phyloP scores from a whole-genome alignment of 495 filamentous ascomycete species.

The Tirmania nivea region DNA sequence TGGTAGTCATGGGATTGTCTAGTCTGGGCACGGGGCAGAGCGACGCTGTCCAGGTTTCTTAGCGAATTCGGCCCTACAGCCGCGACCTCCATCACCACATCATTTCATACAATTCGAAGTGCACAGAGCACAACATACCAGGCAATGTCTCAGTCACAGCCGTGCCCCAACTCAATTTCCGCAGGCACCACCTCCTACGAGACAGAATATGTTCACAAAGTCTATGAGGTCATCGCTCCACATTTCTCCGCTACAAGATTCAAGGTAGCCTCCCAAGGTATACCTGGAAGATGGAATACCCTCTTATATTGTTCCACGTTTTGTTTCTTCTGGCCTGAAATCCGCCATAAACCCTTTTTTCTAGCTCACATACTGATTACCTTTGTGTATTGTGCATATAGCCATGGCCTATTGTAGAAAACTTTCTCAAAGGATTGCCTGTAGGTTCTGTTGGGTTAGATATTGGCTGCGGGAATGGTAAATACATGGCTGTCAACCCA shows the following conservation, averaged over 20 bases:
- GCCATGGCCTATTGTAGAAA: constrained; percentile 84
- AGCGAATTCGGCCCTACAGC: too few species aligned
- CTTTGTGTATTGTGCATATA: constrained; percentile 14
- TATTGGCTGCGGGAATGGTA: constrained; percentile 89
- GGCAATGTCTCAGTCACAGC: neutral
- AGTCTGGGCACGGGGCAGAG: too few species aligned
- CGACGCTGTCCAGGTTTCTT: too few species aligned
- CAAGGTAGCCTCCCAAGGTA: constrained; percentile 34
- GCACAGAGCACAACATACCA: neutral
- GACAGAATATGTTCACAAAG: constrained; percentile 63
- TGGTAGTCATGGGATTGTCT: too few species aligned
- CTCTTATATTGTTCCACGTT: neutral
- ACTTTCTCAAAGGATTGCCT: constrained; percentile 44
- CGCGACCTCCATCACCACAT: too few species aligned
- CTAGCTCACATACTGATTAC: constrained; percentile 7
- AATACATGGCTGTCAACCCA: constrained; percentile 65
- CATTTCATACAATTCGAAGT: too few species aligned
- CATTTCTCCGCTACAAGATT: constrained; percentile 92
- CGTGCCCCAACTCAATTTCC: neutral
- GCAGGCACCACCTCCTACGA: constrained; percentile 34
- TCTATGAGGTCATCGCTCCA: constrained; percentile 83
- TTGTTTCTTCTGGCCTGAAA: neutral
- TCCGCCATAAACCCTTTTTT: neutral
- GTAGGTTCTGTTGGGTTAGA: constrained; percentile 72
- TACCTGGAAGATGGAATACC: neutral